Evolutionary conservation across 1,284 basidiomycete genomes (phyloP), one percentile per base, ranked within the genome.

Genomic region (Ceratobasidium sp.): DNA sequence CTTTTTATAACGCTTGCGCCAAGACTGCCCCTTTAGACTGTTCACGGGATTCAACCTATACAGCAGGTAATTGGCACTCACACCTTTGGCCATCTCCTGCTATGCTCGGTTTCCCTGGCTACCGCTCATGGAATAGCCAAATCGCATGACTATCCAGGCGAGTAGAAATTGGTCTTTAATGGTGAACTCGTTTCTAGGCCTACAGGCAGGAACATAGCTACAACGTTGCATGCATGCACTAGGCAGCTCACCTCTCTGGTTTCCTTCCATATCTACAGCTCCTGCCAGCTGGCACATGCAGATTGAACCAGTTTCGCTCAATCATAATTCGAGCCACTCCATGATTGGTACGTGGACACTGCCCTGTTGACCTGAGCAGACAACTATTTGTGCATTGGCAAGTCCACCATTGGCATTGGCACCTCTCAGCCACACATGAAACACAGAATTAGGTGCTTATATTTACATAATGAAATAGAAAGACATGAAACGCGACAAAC

Each of bases 1-100:
- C 12, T 21, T 62, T 28, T 62, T 62, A 28, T 62, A 62, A 6
- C 60, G 36, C 60, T 62, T 42, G 4, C 60, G 60, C 60, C 60
- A 62, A 4, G 60, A 62, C 23, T 62, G 60, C 60, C 60, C 38
- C 42, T 6, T 28, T n/a, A 1, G 60, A 21, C 60, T 28, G 25
- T 9, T 8, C 6, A 3, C 7, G 3, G 23, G 28, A 30, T 16
- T 28, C 9, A 18, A 28, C 18, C 40, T 62, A 30, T 18, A 48
- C n/a, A 48, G 18, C 3, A 38, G 12, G 21, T 6, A 11, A 25
- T 16, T 7, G n/a, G 21, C 5, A 14, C 28, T 28, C 25, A 62
- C 60, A 28, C 16, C 8, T 62, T 62, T 5, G 11, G 28, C 40
- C 42, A 62, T 30, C 3, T 42, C n/a, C 16, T 62, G 36, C 9